Conservation (phyloP, 1,284 basidiomycete species). For the Anthracocystis setariae region DNA sequence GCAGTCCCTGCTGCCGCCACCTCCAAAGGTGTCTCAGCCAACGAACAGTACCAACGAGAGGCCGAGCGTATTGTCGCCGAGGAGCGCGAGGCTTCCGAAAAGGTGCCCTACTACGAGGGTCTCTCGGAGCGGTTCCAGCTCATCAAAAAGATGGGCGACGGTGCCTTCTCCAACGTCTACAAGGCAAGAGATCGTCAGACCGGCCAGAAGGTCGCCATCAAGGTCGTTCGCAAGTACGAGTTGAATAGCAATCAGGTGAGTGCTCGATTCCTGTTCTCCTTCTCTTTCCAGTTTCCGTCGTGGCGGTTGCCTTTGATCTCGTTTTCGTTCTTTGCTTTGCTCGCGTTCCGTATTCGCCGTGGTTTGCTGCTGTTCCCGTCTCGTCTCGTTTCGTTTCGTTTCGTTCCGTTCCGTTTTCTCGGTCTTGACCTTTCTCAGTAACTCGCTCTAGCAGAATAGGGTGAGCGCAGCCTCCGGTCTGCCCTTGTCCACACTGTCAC, state of each 20-base stretch:
- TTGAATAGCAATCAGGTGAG: slow-evolving; percentile 89
- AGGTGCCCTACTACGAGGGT: slow-evolving; percentile 62
- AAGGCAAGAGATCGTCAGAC: slow-evolving; percentile 84
- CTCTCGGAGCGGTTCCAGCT: slow-evolving; percentile 61
- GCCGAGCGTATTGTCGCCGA: slow-evolving; percentile 60
- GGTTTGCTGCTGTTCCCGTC: slow-evolving; percentile 10
- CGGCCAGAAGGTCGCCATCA: slow-evolving; percentile 89
- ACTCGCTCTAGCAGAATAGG: background rate
- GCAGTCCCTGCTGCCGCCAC: slow-evolving; percentile 22
- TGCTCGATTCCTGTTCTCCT: slow-evolving; percentile 68
- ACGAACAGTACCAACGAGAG: slow-evolving; percentile 52
- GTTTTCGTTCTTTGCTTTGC: slow-evolving; percentile 46
- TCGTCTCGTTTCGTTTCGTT: slow-evolving; percentile 21
- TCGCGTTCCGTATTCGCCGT: slow-evolving; percentile 21
- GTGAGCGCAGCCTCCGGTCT: background rate
- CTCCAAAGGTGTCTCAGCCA: slow-evolving; percentile 25
- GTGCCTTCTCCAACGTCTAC: slow-evolving; percentile 98
- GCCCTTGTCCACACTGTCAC: background rate
- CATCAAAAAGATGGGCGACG: slow-evolving; percentile 69
- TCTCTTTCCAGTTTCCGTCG: slow-evolving; percentile 20
- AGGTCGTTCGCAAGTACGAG: slow-evolving; percentile 96
- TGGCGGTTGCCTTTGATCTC: slow-evolving; percentile 21
- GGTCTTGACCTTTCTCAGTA: slow-evolving; percentile 14
- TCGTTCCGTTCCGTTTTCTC: slow-evolving; percentile 28
- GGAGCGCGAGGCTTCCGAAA: slow-evolving; percentile 56